Percentiles rank a stretch among this genome's conserved stretches.
Evolutionary conservation across 371 early-diverging fungal species (phyloP).

Genomic region (Neoconidiobolus thromboides): DNA sequence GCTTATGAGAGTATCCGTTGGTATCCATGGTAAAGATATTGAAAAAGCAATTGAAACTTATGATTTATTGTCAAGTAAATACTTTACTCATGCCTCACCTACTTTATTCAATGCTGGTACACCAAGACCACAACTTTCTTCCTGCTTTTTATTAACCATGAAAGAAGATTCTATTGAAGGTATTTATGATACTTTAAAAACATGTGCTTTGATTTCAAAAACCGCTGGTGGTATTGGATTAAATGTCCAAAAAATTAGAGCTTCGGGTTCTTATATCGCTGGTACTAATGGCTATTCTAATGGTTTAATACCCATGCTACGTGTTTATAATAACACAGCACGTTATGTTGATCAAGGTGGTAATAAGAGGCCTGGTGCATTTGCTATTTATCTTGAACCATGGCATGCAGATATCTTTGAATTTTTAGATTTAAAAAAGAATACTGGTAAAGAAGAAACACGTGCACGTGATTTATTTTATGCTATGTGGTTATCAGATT

Average conservation of each 20-base stretch:
- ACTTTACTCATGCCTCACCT: slow-evolving; percentile 97
- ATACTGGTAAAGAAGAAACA: slow-evolving; percentile 95
- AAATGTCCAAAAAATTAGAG: slow-evolving; percentile 89
- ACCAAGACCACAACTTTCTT: slow-evolving; percentile 84
- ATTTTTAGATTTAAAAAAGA: slow-evolving; percentile 95
- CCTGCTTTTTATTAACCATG: slow-evolving; percentile 94
- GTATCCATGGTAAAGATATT: slow-evolving; percentile 88
- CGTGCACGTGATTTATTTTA: slow-evolving; percentile 96
- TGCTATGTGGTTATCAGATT: slow-evolving; percentile 96
- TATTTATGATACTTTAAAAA: slow-evolving; percentile 93
- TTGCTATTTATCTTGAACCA: slow-evolving; percentile 98
- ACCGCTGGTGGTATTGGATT: slow-evolving; percentile 98
- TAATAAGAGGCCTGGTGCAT: slow-evolving; percentile 95
- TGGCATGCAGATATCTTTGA: slow-evolving; percentile 99
- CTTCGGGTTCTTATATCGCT: slow-evolving; percentile 88
- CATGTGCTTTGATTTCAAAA: slow-evolving; percentile 96
- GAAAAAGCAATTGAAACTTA: slow-evolving; percentile 92
- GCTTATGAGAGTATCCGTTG: slow-evolving; percentile 96
- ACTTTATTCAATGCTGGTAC: slow-evolving; percentile 98
- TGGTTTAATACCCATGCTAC: slow-evolving; percentile 96
- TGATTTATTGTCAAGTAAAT: slow-evolving; percentile 81
- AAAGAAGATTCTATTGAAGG: slow-evolving; percentile 95
- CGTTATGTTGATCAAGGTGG: slow-evolving; percentile 98
- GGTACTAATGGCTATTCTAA: slow-evolving; percentile 96
- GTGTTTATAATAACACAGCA: slow-evolving; percentile 95